Evolutionary conservation across 1,284 basidiomycete species (phyloP).

Genomic region (Rhizopogon hawkerae): DNA sequence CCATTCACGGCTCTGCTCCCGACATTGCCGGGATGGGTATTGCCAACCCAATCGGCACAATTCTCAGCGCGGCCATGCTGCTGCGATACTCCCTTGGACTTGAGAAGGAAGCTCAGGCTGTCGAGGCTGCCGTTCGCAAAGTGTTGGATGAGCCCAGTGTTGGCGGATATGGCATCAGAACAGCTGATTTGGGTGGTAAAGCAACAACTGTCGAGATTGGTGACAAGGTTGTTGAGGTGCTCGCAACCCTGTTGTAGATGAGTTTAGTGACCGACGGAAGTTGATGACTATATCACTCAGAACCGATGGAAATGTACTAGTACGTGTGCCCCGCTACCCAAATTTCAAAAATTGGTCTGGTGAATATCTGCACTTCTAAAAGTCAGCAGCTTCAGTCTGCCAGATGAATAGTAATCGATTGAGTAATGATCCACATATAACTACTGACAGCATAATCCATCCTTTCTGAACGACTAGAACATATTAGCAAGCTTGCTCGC

Average conservation of each 20-base stretch:
- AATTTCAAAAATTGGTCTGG: no score
- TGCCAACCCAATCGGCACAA: slow-evolving; percentile 96
- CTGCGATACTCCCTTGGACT: slow-evolving; percentile 91
- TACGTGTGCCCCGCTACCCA: not conserved
- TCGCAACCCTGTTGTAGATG: slow-evolving; percentile 55
- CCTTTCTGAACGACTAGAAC: slow-evolving; percentile 40
- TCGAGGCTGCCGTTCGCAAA: slow-evolving; percentile 85
- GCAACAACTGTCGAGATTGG: slow-evolving; percentile 75
- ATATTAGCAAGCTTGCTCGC: slow-evolving; percentile 82
- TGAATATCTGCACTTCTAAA: not conserved
- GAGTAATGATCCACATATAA: slow-evolving; percentile 1
- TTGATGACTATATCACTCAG: not conserved
- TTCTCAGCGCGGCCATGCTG: slow-evolving; percentile 93
- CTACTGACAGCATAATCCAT: not conserved
- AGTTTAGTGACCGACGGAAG: not conserved
- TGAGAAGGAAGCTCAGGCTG: slow-evolving; percentile 72
- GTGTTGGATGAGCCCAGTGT: slow-evolving; percentile 68
- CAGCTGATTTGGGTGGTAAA: slow-evolving; percentile 83
- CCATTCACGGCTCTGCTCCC: slow-evolving; percentile 92
- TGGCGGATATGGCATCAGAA: slow-evolving; percentile 78
- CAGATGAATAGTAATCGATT: slow-evolving; percentile 3
- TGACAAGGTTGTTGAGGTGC: slow-evolving; percentile 71
- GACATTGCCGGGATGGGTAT: slow-evolving; percentile 94
- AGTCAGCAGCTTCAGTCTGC: not conserved
- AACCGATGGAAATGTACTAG: not conserved